Conservation (phyloP, 495 filamentous ascomycete species). For the Xylaria palmicola region DNA sequence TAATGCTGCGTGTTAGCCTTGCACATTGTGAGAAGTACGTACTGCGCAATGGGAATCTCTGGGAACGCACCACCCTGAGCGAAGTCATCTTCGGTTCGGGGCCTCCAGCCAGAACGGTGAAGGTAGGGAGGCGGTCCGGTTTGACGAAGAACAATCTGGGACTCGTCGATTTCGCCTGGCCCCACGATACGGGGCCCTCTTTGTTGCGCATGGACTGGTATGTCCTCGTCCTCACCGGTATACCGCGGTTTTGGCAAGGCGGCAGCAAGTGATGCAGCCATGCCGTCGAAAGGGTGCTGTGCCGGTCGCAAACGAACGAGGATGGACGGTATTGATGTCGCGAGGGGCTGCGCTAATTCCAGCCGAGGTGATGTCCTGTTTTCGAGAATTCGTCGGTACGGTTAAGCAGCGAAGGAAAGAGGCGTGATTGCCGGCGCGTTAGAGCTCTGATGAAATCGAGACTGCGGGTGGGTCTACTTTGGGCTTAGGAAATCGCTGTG, state of each 20-base stretch:
- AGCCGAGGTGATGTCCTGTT: too few species aligned
- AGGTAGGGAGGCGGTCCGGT: constrained; percentile 30
- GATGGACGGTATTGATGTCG: neutral
- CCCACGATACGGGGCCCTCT: constrained; percentile 78
- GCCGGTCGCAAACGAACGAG: neutral
- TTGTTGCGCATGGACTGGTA: constrained; percentile 68
- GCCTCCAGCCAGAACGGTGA: constrained; percentile 79
- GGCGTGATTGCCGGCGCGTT: neutral
- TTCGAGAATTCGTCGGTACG: too few species aligned
- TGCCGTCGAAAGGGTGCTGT: constrained; percentile 25
- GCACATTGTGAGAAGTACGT: too few species aligned
- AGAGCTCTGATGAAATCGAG: constrained; percentile 7
- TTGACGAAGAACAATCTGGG: constrained; percentile 77
- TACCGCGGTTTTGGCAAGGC: constrained; percentile 89
- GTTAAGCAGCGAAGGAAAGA: too few species aligned
- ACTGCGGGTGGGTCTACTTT: neutral
- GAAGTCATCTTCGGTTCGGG: constrained; percentile 91
- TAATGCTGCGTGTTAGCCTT: too few species aligned
- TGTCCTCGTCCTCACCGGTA: constrained; percentile 78
- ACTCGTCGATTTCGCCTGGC: constrained; percentile 72
- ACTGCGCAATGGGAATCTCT: constrained; percentile 90
- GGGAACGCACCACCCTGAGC: constrained; percentile 94
- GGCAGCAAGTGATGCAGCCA: constrained; percentile 75
- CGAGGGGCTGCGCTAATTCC: neutral
- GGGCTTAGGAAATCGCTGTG: neutral